Conservation (phyloP, 352 stramenopile species). For the Phytophthora rubi region DNA sequence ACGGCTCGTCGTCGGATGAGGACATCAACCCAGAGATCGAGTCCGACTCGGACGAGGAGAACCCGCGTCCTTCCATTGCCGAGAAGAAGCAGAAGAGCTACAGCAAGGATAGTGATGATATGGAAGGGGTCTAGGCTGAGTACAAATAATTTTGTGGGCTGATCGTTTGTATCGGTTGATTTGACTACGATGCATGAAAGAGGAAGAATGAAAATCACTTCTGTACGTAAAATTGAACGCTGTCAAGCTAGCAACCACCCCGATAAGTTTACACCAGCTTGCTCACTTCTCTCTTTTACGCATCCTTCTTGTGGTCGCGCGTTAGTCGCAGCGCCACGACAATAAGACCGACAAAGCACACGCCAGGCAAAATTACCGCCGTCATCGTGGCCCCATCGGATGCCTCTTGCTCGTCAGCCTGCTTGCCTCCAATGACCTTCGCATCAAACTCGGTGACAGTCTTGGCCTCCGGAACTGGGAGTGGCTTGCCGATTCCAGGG, state of each 20-base stretch:
- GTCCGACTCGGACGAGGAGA: constrained; percentile 72
- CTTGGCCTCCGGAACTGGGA: constrained; percentile 36
- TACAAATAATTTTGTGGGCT: constrained; percentile 14
- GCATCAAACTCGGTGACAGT: constrained; percentile 46
- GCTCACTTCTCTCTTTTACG: constrained; percentile 32
- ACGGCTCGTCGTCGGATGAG: constrained; percentile 55
- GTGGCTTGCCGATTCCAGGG: constrained; percentile 65
- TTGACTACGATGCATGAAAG: constrained; percentile 3
- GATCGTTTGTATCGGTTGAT: constrained; percentile 29
- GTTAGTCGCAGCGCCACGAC: constrained; percentile 63
- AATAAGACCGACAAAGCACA: constrained; percentile 59
- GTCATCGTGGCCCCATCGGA: constrained; percentile 23
- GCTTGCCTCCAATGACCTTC: constrained; percentile 48
- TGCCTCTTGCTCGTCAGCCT: constrained; percentile 28
- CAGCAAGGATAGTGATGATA: constrained; percentile 54
- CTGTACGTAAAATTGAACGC: constrained; percentile 18
- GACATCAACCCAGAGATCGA: constrained; percentile 64
- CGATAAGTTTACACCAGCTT: constrained; percentile 17
- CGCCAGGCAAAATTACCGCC: constrained; percentile 55
- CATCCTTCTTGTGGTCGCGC: constrained; percentile 80
- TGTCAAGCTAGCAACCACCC: neutral
- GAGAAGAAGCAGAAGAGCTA: constrained; percentile 50
- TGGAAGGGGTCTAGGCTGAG: constrained; percentile 47
- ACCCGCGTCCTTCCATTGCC: constrained; percentile 42
- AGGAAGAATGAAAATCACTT: constrained; percentile 18